Evolutionary conservation across 805 yeast species (phyloP).

Genomic region (Clavispora vitiphila): DNA sequence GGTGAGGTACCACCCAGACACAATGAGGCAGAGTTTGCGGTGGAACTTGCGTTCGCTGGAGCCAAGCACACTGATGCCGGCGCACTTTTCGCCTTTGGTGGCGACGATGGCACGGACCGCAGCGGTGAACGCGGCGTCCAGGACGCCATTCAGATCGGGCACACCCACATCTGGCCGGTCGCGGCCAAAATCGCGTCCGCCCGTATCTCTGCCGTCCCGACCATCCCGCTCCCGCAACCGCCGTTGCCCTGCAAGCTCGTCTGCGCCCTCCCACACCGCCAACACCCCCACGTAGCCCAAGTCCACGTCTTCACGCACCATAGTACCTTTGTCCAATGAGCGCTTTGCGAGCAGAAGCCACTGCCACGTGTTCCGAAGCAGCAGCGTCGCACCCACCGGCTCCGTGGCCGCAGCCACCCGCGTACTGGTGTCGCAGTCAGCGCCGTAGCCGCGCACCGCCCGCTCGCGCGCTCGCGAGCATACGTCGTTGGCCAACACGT

Average conservation of each 20-base stretch:
- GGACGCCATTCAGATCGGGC: too few relatives aligned
- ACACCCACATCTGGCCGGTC: too few relatives aligned
- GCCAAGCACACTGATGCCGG: constrained; percentile 41
- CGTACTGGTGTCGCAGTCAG: constrained; percentile 61
- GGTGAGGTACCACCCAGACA: constrained; percentile 88
- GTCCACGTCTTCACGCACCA: constrained; percentile 68
- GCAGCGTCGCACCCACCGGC: constrained; percentile 46
- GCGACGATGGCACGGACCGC: constrained; percentile 51
- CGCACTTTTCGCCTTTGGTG: constrained; percentile 43
- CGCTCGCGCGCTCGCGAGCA: constrained; percentile 66
- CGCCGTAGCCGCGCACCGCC: constrained; percentile 69
- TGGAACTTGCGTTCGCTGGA: constrained; percentile 53
- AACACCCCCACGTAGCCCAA: constrained; percentile 83
- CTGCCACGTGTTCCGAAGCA: constrained; percentile 76
- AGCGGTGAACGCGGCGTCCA: constrained; percentile 40
- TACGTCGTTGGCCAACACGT: constrained; percentile 65
- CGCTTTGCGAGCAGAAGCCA: constrained; percentile 77
- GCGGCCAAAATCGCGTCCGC: too few relatives aligned
- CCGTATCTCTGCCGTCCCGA: constrained; percentile 84
- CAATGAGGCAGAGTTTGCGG: constrained; percentile 72
- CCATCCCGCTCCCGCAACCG: constrained; percentile 56
- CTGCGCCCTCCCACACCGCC: constrained; percentile 83
- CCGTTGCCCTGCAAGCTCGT: constrained; percentile 42
- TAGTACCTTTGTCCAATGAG: constrained; percentile 57
- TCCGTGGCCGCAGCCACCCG: constrained; percentile 50